Percentiles rank a stretch among this genome's conserved stretches.
These are phyloP conservation scores for Paraleonurus japonicus DNA, from an alignment of 257 asterid species.

Conservation along the genomic window DNA sequence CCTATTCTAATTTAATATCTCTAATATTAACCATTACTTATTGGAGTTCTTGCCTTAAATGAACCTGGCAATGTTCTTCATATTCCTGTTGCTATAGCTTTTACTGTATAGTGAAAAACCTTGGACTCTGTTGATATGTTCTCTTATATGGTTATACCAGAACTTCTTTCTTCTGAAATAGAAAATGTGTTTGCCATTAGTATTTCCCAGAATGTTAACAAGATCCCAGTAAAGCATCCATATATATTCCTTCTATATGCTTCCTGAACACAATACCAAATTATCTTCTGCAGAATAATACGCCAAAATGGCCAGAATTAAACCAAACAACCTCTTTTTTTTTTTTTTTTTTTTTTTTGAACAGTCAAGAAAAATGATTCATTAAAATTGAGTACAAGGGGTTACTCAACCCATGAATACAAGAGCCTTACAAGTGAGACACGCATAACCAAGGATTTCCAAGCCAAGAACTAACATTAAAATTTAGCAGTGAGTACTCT, in stretches of 20 bases:
- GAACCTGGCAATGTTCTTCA: not conserved
- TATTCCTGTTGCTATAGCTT: not conserved
- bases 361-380: no score
- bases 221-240: not conserved
- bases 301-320: not conserved
- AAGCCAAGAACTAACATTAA: no score
- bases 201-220: constrained; percentile 4
- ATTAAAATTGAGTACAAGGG: no score
- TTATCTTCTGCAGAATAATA: not conserved
- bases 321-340: not conserved
- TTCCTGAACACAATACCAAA: not conserved
- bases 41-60: not conserved
- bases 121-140: not conserved
- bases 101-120: not conserved
- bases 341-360: no score
- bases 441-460: no score
- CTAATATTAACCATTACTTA: not conserved
- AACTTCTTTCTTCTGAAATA: not conserved
- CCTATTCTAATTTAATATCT: not conserved
- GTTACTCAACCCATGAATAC: no score
- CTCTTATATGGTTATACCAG: not conserved
- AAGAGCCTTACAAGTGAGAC: no score
- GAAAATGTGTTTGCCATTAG: not conserved
- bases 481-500: no score
- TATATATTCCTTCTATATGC: not conserved